A percentile compares a stretch with the other conserved stretches of the same genome.
phyloP scores from a whole-genome alignment of 1,284 basidiomycete genomes.

The Papiliotrema terrestris region DNA sequence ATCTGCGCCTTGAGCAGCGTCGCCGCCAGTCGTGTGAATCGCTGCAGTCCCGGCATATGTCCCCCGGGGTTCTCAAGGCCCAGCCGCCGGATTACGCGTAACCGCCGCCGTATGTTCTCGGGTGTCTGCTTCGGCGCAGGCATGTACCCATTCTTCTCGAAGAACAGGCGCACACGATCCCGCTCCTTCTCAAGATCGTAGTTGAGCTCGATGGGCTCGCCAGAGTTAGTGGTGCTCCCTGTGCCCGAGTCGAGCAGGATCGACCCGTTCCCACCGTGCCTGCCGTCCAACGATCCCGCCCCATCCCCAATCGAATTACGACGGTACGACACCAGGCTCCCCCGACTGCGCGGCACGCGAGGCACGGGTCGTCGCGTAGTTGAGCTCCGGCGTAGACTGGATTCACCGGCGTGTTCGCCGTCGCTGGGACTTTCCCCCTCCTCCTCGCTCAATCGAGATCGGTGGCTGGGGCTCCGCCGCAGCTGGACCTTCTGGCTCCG shows the following conservation, averaged over 20 bases:
- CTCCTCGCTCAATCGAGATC: too few relatives aligned
- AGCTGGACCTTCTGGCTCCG: neutral
- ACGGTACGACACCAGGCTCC: neutral
- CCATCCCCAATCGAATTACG: slow-evolving; percentile 6
- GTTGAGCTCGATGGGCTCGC: slow-evolving; percentile 9
- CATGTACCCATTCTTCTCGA: slow-evolving; percentile 30
- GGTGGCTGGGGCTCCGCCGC: neutral
- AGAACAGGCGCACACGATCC: slow-evolving; percentile 26
- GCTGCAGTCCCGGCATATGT: slow-evolving; percentile 20
- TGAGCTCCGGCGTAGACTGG: neutral
- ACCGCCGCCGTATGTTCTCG: slow-evolving; percentile 22
- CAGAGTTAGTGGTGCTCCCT: slow-evolving; percentile 16
- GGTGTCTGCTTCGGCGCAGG: slow-evolving; percentile 35
- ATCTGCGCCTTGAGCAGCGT: slow-evolving; percentile 28
- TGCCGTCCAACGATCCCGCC: neutral
- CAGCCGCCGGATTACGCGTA: slow-evolving; percentile 34
- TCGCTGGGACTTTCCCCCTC: neutral
- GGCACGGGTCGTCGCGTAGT: neutral
- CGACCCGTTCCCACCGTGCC: neutral
- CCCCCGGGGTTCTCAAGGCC: slow-evolving; percentile 22
- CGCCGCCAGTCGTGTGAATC: slow-evolving; percentile 32
- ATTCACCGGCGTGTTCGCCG: neutral
- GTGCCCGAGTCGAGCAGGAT: slow-evolving; percentile 20
- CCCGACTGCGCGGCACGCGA: neutral
- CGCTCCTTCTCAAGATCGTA: slow-evolving; percentile 22